Evolutionary conservation across 2,329 filamentous ascomycete genomes (phyloP).

Genomic region (Aureobasidium vineae): DNA sequence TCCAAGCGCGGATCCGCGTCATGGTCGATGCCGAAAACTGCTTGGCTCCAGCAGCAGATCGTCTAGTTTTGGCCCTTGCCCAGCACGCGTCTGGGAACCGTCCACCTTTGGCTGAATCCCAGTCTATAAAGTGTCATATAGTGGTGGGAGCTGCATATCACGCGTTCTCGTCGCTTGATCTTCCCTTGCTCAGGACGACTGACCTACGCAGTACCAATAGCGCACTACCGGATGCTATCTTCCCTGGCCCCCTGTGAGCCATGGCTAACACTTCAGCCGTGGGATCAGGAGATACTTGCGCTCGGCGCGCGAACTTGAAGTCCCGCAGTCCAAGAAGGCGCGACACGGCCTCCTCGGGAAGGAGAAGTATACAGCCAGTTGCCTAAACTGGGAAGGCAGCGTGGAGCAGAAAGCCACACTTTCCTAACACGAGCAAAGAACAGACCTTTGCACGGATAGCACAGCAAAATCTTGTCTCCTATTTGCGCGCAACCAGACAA

Average conservation of each 20-base stretch:
- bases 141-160: constrained; percentile 4
- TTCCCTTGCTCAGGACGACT: neutral
- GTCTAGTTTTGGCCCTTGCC: neutral
- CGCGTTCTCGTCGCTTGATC: constrained; percentile 1
- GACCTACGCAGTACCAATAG: neutral
- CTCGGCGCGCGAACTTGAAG: neutral
- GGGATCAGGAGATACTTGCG: constrained; percentile 18
- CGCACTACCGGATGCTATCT: neutral
- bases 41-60: constrained; percentile 1
- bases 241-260: neutral
- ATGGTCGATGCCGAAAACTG: neutral
- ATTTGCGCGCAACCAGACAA: constrained; percentile 10
- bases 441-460: neutral
- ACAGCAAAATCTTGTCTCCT: constrained; percentile 8
- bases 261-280: neutral
- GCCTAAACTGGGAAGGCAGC: neutral
- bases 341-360: neutral
- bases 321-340: neutral
- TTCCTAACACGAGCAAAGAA: constrained; percentile 5
- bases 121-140: constrained; percentile 1
- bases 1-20: neutral
- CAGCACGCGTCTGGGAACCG: neutral
- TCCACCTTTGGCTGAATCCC: neutral
- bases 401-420: constrained; percentile 10
- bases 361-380: neutral